Evolutionary conservation across 1,139 yeast species (phyloP).

Genomic region (Lodderomyces pseudojiufengensis): DNA sequence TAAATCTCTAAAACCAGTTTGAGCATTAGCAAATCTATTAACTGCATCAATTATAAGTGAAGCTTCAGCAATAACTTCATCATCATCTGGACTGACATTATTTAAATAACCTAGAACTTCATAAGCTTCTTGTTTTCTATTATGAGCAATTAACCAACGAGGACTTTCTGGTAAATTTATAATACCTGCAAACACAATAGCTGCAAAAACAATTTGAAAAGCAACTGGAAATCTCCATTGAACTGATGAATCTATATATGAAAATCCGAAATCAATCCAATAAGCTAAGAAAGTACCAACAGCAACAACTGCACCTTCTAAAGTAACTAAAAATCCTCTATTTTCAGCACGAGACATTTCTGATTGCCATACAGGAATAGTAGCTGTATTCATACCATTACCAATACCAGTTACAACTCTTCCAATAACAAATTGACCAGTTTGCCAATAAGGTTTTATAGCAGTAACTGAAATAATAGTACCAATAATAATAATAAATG

Average conservation of each 20-base stretch:
- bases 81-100: slow-evolving; percentile 37
- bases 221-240: slow-evolving; percentile 50
- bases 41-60: slow-evolving; percentile 42
- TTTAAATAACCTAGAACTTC: slow-evolving; percentile 40
- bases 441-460: slow-evolving; percentile 42
- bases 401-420: slow-evolving; percentile 79
- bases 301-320: slow-evolving; percentile 71
- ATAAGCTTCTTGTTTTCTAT: slow-evolving; percentile 48
- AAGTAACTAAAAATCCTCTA: slow-evolving; percentile 67
- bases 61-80: slow-evolving; percentile 42
- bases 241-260: slow-evolving; percentile 51
- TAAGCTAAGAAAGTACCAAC: slow-evolving; percentile 70
- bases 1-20: slow-evolving; percentile 46
- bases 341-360: slow-evolving; percentile 70
- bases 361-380: slow-evolving; percentile 80
- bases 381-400: slow-evolving; percentile 73
- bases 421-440: slow-evolving; percentile 71
- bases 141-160: slow-evolving; percentile 63
- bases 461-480: slow-evolving; percentile 61
- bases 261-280: slow-evolving; percentile 74
- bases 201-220: slow-evolving; percentile 42
- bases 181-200: slow-evolving; percentile 33
- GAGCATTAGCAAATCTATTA: slow-evolving; percentile 34
- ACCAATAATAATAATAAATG: slow-evolving; percentile 59
- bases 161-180: slow-evolving; percentile 63